A percentile compares a stretch with the other conserved stretches of the same genome.
phyloP scores from a whole-genome alignment of 2,329 filamentous ascomycete species.

The Amphichorda felina region DNA sequence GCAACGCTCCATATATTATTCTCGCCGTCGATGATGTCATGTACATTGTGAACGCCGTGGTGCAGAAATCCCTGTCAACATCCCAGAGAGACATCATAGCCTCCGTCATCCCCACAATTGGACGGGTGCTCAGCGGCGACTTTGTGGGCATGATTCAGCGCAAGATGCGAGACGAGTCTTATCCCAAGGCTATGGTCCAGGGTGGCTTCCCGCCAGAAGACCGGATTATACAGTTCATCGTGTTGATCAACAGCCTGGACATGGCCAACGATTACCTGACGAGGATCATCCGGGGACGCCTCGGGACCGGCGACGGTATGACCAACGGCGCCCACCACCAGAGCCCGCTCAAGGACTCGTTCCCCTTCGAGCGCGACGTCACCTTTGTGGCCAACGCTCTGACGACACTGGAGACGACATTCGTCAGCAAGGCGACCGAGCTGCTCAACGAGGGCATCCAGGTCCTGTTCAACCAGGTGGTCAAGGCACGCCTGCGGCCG shows the following conservation, averaged over 20 bases:
- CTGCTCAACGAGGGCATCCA: slow-evolving; percentile 74
- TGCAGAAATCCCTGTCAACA: slow-evolving; percentile 78
- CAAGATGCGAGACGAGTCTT: slow-evolving; percentile 94
- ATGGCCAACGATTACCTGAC: slow-evolving; percentile 82
- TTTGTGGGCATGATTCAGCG: slow-evolving; percentile 96
- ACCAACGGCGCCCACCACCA: slow-evolving; percentile 8
- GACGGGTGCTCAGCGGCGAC: slow-evolving; percentile 72
- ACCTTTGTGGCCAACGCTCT: slow-evolving; percentile 57
- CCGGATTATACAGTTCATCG: slow-evolving; percentile 77
- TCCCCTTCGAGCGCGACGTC: slow-evolving; percentile 71
- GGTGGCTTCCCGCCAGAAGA: slow-evolving; percentile 79
- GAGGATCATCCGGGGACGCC: slow-evolving; percentile 65
- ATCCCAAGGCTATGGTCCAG: slow-evolving; percentile 67
- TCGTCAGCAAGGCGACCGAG: slow-evolving; percentile 68
- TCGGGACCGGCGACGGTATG: slow-evolving; percentile 23
- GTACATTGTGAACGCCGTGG: slow-evolving; percentile 93
- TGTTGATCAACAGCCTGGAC: slow-evolving; percentile 93
- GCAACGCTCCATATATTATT: slow-evolving; percentile 81
- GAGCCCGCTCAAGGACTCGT: slow-evolving; percentile 47
- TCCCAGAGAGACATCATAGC: slow-evolving; percentile 69
- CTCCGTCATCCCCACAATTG: slow-evolving; percentile 66
- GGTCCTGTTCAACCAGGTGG: slow-evolving; percentile 77
- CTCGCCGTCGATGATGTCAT: slow-evolving; percentile 97
- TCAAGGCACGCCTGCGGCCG: slow-evolving; percentile 74
- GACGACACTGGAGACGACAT: slow-evolving; percentile 56